A percentile compares a stretch with the other conserved stretches of the same genome.
phyloP scores from a whole-genome alignment of 257 asterid species.

The Nicotiana undulata region DNA sequence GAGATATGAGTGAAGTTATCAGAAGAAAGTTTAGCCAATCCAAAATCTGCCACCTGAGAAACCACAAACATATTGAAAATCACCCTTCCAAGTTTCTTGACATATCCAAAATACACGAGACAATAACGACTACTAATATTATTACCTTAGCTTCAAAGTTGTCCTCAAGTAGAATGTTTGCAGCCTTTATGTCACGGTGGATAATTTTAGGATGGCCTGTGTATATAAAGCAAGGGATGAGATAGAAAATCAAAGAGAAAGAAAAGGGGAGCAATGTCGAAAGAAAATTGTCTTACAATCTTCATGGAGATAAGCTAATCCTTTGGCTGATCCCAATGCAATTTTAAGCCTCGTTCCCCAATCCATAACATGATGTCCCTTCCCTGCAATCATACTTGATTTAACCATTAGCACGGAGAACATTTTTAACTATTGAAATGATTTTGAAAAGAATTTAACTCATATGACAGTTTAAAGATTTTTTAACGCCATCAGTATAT shows the following conservation, averaged over 20 bases:
- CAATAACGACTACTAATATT: background rate
- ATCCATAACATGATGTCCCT: constrained; percentile 61
- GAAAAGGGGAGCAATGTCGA: background rate
- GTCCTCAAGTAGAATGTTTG: constrained; percentile 44
- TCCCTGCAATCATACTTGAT: constrained; percentile 32
- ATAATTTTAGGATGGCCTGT: constrained; percentile 51
- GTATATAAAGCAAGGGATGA: background rate
- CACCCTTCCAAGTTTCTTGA: background rate
- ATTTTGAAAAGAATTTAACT: background rate
- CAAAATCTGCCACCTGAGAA: constrained; percentile 89
- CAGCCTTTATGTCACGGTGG: constrained; percentile 51
- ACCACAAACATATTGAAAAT: background rate
- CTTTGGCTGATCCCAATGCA: constrained; percentile 91
- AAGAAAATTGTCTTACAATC: constrained; percentile 48
- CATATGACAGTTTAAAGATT: too few relatives aligned
- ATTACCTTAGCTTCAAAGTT: constrained; percentile 51
- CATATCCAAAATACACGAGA: background rate
- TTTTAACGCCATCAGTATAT: background rate
- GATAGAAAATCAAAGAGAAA: background rate
- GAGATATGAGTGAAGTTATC: constrained; percentile 85
- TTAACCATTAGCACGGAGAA: background rate
- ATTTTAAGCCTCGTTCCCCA: constrained; percentile 74
- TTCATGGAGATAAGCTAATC: constrained; percentile 87
- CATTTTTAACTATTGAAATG: background rate
- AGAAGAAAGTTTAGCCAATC: constrained; percentile 86